Conservation (phyloP, 441 rosid genomes). For the Erysimum cheiri region DNA sequence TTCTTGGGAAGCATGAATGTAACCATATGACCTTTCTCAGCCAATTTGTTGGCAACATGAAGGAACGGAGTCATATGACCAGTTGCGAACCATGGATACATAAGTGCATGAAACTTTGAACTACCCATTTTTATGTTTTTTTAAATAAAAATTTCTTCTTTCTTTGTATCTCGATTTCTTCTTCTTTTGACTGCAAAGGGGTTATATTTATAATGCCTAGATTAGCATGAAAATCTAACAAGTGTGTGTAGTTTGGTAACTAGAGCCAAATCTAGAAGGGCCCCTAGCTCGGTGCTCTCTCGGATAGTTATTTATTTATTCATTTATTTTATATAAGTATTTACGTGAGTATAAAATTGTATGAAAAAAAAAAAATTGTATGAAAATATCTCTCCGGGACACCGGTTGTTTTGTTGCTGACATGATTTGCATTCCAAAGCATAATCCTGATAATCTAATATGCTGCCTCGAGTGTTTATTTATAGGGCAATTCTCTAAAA, state of each 20-base stretch:
- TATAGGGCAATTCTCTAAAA: too few species aligned
- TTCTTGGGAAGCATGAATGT: conserved; percentile 30
- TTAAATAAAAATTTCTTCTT: not conserved
- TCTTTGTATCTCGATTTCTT: not conserved
- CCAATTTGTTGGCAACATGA: conserved; percentile 32
- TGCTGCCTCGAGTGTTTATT: not conserved
- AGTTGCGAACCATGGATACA: conserved; percentile 25
- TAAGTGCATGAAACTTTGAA: conserved; percentile 22
- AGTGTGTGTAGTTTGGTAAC: too few species aligned
- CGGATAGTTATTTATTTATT: too few species aligned
- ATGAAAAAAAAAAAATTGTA: too few species aligned
- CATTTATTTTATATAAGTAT: too few species aligned
- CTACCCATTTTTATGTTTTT: not conserved
- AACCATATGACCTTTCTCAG: conserved; percentile 32
- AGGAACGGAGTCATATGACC: conserved; percentile 34
- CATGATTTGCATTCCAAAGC: not conserved
- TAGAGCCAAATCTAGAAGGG: too few species aligned
- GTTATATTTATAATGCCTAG: not conserved
- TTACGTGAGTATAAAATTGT: too few species aligned
- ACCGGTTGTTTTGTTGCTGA: too few species aligned
- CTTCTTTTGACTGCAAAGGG: not conserved
- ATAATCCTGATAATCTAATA: not conserved
- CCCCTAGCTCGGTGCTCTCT: too few species aligned
- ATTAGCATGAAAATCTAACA: too few species aligned
- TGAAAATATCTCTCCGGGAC: too few species aligned